These are phyloP conservation scores for Tolypocladium tundrense DNA, from an alignment of 2,329 filamentous ascomycete genomes.

Conservation along the genomic window DNA sequence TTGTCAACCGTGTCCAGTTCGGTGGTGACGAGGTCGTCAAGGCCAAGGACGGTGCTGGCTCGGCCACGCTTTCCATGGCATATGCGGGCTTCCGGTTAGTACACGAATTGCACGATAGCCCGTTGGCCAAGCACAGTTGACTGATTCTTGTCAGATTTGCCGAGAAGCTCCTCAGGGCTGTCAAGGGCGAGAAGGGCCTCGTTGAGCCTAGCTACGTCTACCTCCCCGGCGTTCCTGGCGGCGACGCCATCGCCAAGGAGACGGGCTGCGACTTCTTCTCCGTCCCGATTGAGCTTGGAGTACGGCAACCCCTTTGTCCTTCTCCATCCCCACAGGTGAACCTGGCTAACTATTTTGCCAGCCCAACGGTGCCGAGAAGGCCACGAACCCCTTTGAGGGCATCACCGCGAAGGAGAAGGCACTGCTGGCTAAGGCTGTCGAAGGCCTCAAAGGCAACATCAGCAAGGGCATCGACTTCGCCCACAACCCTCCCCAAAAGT, in stretches of 20 bases:
- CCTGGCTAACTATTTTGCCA: slow-evolving; percentile 27
- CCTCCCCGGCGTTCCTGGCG: slow-evolving; percentile 79
- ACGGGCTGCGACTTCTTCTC: slow-evolving; percentile 92
- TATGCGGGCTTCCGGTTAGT: slow-evolving; percentile 84
- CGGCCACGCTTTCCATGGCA: slow-evolving; percentile 88
- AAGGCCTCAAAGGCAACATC: slow-evolving; percentile 86
- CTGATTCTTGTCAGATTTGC: slow-evolving; percentile 55
- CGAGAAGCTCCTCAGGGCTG: slow-evolving; percentile 84
- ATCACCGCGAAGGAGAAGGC: slow-evolving; percentile 83
- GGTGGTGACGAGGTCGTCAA: slow-evolving; percentile 95
- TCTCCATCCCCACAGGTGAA: background rate
- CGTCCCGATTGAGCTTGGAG: slow-evolving; percentile 87
- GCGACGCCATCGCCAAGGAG: slow-evolving; percentile 74
- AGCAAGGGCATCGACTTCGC: slow-evolving; percentile 86
- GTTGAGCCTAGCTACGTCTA: slow-evolving; percentile 95
- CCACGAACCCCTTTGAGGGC: slow-evolving; percentile 63
- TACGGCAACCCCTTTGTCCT: slow-evolving; percentile 39
- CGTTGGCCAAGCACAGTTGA: background rate
- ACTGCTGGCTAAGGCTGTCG: slow-evolving; percentile 64
- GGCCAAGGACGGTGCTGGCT: slow-evolving; percentile 86
- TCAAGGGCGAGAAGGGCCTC: slow-evolving; percentile 82
- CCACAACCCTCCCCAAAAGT: slow-evolving; percentile 82
- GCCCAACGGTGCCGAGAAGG: slow-evolving; percentile 80
- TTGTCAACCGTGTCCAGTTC: slow-evolving; percentile 94
- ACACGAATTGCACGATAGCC: background rate